Percentiles rank a stretch among this genome's conserved stretches.
Conservation (phyloP, 148 eudicot genomes). For the Camellia japonica region DNA sequence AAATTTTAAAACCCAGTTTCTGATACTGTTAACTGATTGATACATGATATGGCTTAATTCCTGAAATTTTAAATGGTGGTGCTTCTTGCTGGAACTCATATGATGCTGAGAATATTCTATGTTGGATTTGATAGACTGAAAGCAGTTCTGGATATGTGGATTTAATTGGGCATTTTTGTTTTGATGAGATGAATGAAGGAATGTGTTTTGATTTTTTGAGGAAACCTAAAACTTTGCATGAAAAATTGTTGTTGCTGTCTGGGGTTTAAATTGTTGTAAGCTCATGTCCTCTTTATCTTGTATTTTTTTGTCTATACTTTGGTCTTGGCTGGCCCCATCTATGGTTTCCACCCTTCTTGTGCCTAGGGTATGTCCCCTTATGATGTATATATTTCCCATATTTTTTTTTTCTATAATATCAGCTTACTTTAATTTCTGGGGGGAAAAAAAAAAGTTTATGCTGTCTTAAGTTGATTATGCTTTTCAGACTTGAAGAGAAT, state of each 20-base stretch:
- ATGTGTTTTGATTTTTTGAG: background rate
- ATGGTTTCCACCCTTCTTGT: too few species aligned
- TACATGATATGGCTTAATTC: background rate
- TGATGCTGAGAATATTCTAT: background rate
- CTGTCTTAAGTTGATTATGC: background rate
- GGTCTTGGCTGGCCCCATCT: too few species aligned
- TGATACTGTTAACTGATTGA: background rate
- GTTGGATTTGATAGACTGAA: slow-evolving; percentile 3
- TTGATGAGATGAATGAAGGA: background rate
- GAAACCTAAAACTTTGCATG: slow-evolving; percentile 1
- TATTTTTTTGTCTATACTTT: too few species aligned
- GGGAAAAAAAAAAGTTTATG: too few species aligned
- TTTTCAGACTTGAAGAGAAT: background rate
- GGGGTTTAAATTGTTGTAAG: too few species aligned
- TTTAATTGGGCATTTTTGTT: background rate
- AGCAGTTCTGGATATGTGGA: background rate
- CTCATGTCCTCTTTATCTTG: too few species aligned
- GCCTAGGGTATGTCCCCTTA: too few species aligned
- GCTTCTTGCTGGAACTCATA: background rate
- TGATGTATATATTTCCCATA: too few species aligned
- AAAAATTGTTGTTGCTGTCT: background rate
- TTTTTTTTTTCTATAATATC: too few species aligned
- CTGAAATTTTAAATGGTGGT: background rate
- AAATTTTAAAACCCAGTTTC: background rate
- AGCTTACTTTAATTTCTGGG: too few species aligned